Evolutionary conservation across 495 filamentous ascomycete genomes (phyloP).

Genomic region (Neurospora sp.): DNA sequence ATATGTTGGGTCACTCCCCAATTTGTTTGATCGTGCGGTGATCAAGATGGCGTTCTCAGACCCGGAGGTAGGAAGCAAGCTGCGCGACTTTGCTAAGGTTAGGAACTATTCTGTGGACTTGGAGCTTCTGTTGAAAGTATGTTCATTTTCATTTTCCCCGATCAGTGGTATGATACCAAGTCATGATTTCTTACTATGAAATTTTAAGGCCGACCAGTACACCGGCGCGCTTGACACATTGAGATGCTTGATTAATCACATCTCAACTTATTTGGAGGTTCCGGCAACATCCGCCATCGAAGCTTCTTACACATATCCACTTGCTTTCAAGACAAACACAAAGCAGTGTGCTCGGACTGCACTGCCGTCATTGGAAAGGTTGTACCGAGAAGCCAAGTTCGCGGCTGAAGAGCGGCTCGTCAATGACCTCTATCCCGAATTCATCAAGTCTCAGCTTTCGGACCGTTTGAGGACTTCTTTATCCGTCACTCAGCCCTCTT

Average conservation of each 20-base stretch:
- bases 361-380: constrained; percentile 32
- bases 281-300: constrained; percentile 32
- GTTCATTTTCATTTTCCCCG: not conserved
- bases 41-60: constrained; percentile 39
- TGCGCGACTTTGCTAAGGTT: constrained; percentile 34
- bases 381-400: constrained; percentile 35
- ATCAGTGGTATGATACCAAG: too few species aligned
- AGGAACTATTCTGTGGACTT: constrained; percentile 34
- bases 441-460: constrained; percentile 30
- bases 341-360: constrained; percentile 27
- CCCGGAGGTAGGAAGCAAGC: constrained; percentile 29
- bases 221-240: constrained; percentile 25
- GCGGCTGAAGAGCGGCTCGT: constrained; percentile 34
- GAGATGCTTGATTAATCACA: constrained; percentile 31
- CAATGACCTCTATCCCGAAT: constrained; percentile 38
- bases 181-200: not conserved
- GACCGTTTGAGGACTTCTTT: constrained; percentile 18
- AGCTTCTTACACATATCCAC: constrained; percentile 23
- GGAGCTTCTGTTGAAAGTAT: constrained; percentile 40
- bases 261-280: constrained; percentile 31
- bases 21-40: constrained; percentile 38
- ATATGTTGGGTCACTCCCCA: constrained; percentile 9
- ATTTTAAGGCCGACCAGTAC: constrained; percentile 25
- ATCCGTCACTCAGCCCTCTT: constrained; percentile 1
- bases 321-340: constrained; percentile 29